phyloP scores from a whole-genome alignment of 192 early-diverging fungal species.

The Dispira simplex region DNA sequence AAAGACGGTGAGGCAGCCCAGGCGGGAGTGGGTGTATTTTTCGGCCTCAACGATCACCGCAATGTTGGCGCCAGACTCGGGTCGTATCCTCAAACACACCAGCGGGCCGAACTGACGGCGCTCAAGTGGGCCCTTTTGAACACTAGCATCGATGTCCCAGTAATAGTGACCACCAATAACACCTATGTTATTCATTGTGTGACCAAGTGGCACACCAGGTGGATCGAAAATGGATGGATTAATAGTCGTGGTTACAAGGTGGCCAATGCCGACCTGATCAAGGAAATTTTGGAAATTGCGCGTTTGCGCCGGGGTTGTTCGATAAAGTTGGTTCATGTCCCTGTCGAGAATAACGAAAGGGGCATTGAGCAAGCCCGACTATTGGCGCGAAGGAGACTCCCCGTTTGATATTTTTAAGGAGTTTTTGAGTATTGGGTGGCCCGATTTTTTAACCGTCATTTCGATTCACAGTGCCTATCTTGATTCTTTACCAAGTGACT shows the following conservation, averaged over 20 bases:
- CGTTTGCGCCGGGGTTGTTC: too few species aligned
- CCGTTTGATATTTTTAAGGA: too few species aligned
- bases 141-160: not conserved
- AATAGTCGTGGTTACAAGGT: not conserved
- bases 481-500: too few species aligned
- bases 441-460: too few species aligned
- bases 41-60: constrained; percentile 48
- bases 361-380: too few species aligned
- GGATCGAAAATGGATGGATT: not conserved
- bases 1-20: constrained; percentile 50
- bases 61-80: constrained; percentile 40
- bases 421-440: too few species aligned
- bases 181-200: not conserved
- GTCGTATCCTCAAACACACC: constrained; percentile 45
- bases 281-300: not conserved
- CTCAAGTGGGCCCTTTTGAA: constrained; percentile 34
- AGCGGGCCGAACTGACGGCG: constrained; percentile 56
- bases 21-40: constrained; percentile 82
- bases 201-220: not conserved
- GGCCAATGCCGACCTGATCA: not conserved
- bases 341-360: too few species aligned
- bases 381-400: too few species aligned
- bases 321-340: too few species aligned
- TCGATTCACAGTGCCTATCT: too few species aligned
- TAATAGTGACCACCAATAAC: not conserved